Base-by-base conservation (phyloP, 345 rosid species). In the Syzygium oleosum region DNA sequence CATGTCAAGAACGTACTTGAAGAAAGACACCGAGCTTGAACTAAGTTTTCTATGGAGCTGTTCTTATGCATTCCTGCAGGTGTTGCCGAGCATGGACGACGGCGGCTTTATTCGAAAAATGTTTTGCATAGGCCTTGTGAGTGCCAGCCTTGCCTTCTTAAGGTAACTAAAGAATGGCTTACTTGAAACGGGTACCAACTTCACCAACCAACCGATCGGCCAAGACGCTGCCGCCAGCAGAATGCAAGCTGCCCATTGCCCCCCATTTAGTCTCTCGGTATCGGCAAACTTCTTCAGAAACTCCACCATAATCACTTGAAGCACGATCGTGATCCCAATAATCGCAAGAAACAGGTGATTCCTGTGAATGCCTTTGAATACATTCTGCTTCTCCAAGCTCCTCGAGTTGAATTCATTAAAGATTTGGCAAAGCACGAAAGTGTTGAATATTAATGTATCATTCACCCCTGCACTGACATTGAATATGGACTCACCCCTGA, bases 361-460 rank as follows among this genome's bases (percentile, higher is more conserved):
- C 91, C 91, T 91, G 8, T 91, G 96, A 83, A 97, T 84, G 1
- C 95, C 97, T 55, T 93, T 84, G 41, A 95, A 95, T 49, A 95
- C 95, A 78, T 96, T 97, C 92, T 91, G 95, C 93, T 94, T 94
- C 88, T 95, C 97, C 2, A 96, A 91, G 90, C 94, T 94, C 90
- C 99, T 92, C 17, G 96, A 94, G 84, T 96, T 95, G 85, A 95
- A 94, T 89, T 94, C 97, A 41, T 96, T 96, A 53, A 95, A 95
- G 65, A 96, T 95, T 43, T 95, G 96, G 93, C 97, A 95, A 6
- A 95, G 91, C 79, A 95, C 95, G 78, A 95, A 95, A 4, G 90
- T 92, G 58, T 96, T 95, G 90, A 95, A 96, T 52, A 95, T 95
- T 91, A 97, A 85, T 4, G 97, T 95, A 68, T 93, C 90, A 38